phyloP scores from a whole-genome alignment of 176 grass and related monocot genomes.

The Hordeum vulgare region MorexV3_pseudomolecules_assembly NC_058518.1:511140397-511140896 shows the following conservation, averaged over 20 bases:
- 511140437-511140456: constrained; percentile 79
- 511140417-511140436: constrained; percentile 87
- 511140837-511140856: neutral
- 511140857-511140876: neutral
- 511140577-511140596: constrained; percentile 84
- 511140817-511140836: neutral
- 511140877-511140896: neutral
- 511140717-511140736: constrained; percentile 38
- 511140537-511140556: neutral
- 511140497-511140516: constrained; percentile 80
- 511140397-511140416: constrained; percentile 69
- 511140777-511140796: neutral
- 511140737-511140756: constrained; percentile 19
- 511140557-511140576: constrained; percentile 23
- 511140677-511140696: constrained; percentile 98
- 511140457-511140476: constrained; percentile 94
- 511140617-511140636: constrained; percentile 71
- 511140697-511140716: constrained; percentile 81
- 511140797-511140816: neutral
- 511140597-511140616: constrained; percentile 84
- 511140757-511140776: neutral
- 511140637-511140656: constrained; percentile 98
- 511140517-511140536: constrained; percentile 6
- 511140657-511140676: constrained; percentile 96
- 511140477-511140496: constrained; percentile 99